phyloP scores from a whole-genome alignment of 2,329 filamentous ascomycete species.

The Aspergillus japonicus region DNA sequence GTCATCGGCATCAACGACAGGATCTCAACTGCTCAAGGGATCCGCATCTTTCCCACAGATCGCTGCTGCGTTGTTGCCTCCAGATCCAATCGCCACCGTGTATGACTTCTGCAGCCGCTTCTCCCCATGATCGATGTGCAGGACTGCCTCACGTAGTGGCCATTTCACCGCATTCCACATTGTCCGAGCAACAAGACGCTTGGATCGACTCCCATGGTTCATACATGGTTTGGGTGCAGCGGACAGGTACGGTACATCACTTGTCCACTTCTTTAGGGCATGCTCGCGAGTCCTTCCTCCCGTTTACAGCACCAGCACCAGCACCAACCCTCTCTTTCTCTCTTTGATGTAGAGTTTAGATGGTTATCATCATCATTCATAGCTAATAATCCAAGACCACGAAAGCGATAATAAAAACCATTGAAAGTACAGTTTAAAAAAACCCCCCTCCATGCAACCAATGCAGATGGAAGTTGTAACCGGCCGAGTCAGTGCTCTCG shows the following conservation, averaged over 20 bases:
- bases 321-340: neutral
- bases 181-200: conserved; percentile 7
- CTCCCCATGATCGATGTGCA: conserved; percentile 6
- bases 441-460: neutral
- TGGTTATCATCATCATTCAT: neutral
- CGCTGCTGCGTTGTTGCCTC: conserved; percentile 20
- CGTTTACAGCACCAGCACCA: neutral
- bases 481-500: neutral
- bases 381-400: too few relatives aligned
- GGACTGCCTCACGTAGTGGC: conserved; percentile 12
- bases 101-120: conserved; percentile 1
- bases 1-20: conserved; percentile 3
- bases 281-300: neutral
- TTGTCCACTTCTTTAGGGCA: neutral
- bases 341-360: neutral
- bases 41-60: conserved; percentile 14
- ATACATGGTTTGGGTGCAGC: neutral
- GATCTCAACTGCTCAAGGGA: conserved; percentile 14
- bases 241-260: neutral
- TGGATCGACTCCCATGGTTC: conserved; percentile 6
- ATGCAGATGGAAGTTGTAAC: neutral
- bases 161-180: conserved; percentile 4
- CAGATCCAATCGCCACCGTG: conserved; percentile 15
- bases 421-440: too few relatives aligned
- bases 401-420: too few relatives aligned